Evolutionary conservation across 768 basidiomycete genomes (phyloP).

Genomic region (Dacryopinax primogenitus): DNA sequence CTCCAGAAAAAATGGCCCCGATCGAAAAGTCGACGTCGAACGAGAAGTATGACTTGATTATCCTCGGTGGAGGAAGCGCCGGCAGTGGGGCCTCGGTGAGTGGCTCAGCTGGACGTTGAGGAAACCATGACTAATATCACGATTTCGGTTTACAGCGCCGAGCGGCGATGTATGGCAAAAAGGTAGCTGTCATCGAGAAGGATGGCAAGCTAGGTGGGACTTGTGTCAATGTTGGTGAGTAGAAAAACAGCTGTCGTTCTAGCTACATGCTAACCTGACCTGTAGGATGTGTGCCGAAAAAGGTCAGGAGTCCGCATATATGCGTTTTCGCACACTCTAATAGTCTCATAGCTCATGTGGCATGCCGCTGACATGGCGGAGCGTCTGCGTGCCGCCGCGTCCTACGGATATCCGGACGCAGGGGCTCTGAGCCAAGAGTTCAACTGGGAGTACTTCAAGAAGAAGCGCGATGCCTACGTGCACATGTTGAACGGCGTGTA

Average conservation of each 20-base stretch:
- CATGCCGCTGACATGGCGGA: slow-evolving; percentile 84
- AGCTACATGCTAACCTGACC: slow-evolving; percentile 10
- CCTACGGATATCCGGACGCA: slow-evolving; percentile 53
- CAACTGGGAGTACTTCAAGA: slow-evolving; percentile 83
- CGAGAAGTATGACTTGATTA: slow-evolving; percentile 69
- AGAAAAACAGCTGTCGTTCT: background rate
- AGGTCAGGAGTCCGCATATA: slow-evolving; percentile 35
- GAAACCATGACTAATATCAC: background rate
- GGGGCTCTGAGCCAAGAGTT: slow-evolving; percentile 33
- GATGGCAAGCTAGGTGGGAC: slow-evolving; percentile 74
- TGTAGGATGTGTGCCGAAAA: slow-evolving; percentile 92
- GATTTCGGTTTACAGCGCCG: slow-evolving; percentile 46
- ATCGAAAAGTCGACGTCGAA: slow-evolving; percentile 30
- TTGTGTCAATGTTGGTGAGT: slow-evolving; percentile 92
- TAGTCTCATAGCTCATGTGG: slow-evolving; percentile 80
- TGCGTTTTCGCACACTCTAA: background rate
- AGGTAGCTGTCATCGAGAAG: slow-evolving; percentile 78
- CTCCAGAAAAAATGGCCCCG: slow-evolving; percentile 52
- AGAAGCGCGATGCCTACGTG: slow-evolving; percentile 92
- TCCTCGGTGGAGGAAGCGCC: slow-evolving; percentile 88
- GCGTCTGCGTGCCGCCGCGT: slow-evolving; percentile 58
- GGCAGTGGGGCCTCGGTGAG: slow-evolving; percentile 78
- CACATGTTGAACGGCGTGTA: slow-evolving; percentile 80
- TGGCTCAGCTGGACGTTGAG: slow-evolving; percentile 12
- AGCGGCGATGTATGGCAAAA: slow-evolving; percentile 83